Evolutionary conservation across 352 stramenopile genomes (phyloP).

Genomic region (Sclerospora graminicola): DNA sequence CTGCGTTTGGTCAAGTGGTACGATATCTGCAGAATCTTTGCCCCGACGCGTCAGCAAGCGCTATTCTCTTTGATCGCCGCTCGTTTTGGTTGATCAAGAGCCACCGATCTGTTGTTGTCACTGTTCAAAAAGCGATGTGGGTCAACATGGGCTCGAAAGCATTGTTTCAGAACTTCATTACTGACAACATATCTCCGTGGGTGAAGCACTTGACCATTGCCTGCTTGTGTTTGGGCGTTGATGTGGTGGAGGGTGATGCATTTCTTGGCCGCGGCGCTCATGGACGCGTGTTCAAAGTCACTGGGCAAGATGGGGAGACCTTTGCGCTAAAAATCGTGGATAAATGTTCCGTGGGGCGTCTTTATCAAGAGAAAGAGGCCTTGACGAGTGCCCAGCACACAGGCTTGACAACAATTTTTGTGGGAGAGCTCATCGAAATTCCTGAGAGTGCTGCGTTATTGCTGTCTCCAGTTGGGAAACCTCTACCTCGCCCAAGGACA

Average conservation of each 20-base stretch:
- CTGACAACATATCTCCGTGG: conserved; percentile 14
- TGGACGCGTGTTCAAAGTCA: conserved; percentile 12
- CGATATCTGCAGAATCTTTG: no score
- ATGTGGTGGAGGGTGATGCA: conserved; percentile 18
- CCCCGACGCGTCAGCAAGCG: no score
- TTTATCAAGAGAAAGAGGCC: neutral
- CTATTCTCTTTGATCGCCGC: conserved; percentile 17
- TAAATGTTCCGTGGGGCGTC: conserved; percentile 7
- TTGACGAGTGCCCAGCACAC: neutral
- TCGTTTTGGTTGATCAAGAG: conserved; percentile 23
- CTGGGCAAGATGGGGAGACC: conserved; percentile 4
- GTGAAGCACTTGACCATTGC: conserved; percentile 11
- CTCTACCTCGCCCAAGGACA: neutral
- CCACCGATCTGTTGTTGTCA: conserved; percentile 12
- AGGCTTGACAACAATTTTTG: neutral
- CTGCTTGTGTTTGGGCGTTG: conserved; percentile 12
- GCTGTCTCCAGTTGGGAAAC: neutral
- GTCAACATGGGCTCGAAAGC: conserved; percentile 14
- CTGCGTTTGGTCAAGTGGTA: no score
- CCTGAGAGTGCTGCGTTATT: neutral
- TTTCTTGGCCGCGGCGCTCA: conserved; percentile 16
- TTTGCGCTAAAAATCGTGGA: conserved; percentile 19
- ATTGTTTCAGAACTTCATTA: conserved; percentile 19
- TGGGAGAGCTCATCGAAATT: neutral
- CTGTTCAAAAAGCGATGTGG: conserved; percentile 10